These are phyloP conservation scores for Hirschfeldia incana DNA, from an alignment of 345 rosid species.

Conservation along the genomic window DNA sequence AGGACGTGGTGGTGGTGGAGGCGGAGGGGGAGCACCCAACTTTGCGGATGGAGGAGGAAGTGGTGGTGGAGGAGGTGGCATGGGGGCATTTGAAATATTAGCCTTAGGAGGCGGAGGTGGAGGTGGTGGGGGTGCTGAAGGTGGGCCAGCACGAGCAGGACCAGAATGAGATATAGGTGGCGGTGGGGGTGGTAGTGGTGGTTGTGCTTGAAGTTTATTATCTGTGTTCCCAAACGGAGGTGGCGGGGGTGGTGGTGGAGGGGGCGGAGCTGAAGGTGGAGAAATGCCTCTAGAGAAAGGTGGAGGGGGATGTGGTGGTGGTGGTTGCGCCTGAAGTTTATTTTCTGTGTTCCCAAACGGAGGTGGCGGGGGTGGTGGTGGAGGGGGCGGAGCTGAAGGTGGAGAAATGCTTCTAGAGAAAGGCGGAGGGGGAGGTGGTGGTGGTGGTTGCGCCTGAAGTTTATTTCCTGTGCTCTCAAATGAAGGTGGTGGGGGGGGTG, in stretches of 20 bases:
- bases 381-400: slow-evolving; percentile 30
- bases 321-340: too few relatives aligned
- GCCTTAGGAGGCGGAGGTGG: slow-evolving; percentile 30
- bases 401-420: neutral
- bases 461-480: slow-evolving; percentile 18
- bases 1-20: slow-evolving; percentile 26
- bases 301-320: slow-evolving; percentile 33
- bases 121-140: slow-evolving; percentile 35
- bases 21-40: slow-evolving; percentile 31
- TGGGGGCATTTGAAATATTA: slow-evolving; percentile 35
- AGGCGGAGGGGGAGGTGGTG: slow-evolving; percentile 42
- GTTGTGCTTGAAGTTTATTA: slow-evolving; percentile 16
- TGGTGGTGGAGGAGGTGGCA: slow-evolving; percentile 27
- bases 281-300: slow-evolving; percentile 36
- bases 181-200: slow-evolving; percentile 46
- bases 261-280: slow-evolving; percentile 38
- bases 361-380: slow-evolving; percentile 34
- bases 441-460: slow-evolving; percentile 24
- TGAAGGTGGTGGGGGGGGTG: slow-evolving; percentile 40
- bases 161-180: slow-evolving; percentile 25
- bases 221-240: slow-evolving; percentile 26
- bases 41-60: slow-evolving; percentile 22
- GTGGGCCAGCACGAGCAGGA: slow-evolving; percentile 27
- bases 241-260: slow-evolving; percentile 39
- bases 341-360: neutral